These are phyloP conservation scores for Fusarium annulatum DNA, from an alignment of 2,329 filamentous ascomycete genomes.

Conservation along the genomic window DNA sequence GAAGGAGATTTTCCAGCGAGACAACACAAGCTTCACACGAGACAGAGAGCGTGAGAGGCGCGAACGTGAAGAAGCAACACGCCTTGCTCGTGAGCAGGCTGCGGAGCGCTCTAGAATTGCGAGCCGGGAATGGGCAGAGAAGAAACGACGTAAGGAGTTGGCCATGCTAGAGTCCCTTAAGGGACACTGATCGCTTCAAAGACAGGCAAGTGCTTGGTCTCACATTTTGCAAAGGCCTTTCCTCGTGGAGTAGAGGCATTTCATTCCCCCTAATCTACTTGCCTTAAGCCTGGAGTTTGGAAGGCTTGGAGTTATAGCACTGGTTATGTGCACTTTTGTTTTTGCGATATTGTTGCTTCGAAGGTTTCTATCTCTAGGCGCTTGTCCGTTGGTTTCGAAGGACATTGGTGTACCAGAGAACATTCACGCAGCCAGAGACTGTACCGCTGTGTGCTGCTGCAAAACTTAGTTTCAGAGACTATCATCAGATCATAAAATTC, in stretches of 20 bases:
- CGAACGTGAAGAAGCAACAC: constrained; percentile 65
- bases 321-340: constrained; percentile 29
- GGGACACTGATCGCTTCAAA: not conserved
- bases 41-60: constrained; percentile 64
- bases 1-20: constrained; percentile 64
- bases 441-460: constrained; percentile 7
- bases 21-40: constrained; percentile 57
- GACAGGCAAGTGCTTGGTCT: not conserved
- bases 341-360: constrained; percentile 30
- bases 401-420: constrained; percentile 3
- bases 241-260: not conserved
- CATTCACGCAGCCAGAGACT: constrained; percentile 11
- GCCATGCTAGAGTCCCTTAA: constrained; percentile 32
- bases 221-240: not conserved
- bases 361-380: constrained; percentile 17
- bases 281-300: constrained; percentile 38
- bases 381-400: constrained; percentile 13
- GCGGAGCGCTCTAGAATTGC: constrained; percentile 69
- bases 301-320: constrained; percentile 30
- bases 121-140: constrained; percentile 72
- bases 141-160: constrained; percentile 58
- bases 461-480: constrained; percentile 20
- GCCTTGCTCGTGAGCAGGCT: constrained; percentile 67
- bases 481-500: not conserved
- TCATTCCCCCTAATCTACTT: not conserved